These are phyloP conservation scores for Ogataea pini DNA, from an alignment of 805 yeast species.

Conservation along the genomic window DNA sequence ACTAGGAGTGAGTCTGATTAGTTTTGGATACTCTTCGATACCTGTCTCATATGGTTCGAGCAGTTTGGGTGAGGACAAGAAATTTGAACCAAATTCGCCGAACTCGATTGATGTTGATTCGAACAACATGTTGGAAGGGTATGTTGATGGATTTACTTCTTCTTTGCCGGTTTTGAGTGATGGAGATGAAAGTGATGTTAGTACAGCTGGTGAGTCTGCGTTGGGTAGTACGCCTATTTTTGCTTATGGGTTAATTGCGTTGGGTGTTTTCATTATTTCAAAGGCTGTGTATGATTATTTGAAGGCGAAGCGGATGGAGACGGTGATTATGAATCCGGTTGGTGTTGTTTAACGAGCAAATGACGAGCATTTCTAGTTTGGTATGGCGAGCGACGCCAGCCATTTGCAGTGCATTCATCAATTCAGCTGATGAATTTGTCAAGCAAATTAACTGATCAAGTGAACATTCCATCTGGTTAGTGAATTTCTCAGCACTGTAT, in stretches of 20 bases:
- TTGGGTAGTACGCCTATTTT: constrained; percentile 47
- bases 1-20: constrained; percentile 78
- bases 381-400: not conserved
- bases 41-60: constrained; percentile 41
- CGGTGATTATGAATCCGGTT: constrained; percentile 41
- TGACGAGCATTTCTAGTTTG: not conserved
- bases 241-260: constrained; percentile 61
- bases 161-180: constrained; percentile 16
- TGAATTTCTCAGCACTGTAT: too few relatives aligned
- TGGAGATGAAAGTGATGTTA: constrained; percentile 5
- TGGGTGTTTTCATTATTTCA: constrained; percentile 65
- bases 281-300: constrained; percentile 73
- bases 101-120: constrained; percentile 49
- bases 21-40: constrained; percentile 61
- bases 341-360: not conserved
- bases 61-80: constrained; percentile 28
- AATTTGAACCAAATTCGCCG: constrained; percentile 59
- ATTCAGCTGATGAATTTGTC: too few relatives aligned
- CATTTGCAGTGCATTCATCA: too few relatives aligned
- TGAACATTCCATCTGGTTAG: too few relatives aligned
- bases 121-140: constrained; percentile 25
- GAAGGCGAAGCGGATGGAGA: constrained; percentile 77
- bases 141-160: constrained; percentile 31
- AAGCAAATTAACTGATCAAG: too few relatives aligned
- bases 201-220: constrained; percentile 3